Base-by-base conservation (phyloP, 164 flowering plant genomes). In the Tetrastigma voinierianum region DNA sequence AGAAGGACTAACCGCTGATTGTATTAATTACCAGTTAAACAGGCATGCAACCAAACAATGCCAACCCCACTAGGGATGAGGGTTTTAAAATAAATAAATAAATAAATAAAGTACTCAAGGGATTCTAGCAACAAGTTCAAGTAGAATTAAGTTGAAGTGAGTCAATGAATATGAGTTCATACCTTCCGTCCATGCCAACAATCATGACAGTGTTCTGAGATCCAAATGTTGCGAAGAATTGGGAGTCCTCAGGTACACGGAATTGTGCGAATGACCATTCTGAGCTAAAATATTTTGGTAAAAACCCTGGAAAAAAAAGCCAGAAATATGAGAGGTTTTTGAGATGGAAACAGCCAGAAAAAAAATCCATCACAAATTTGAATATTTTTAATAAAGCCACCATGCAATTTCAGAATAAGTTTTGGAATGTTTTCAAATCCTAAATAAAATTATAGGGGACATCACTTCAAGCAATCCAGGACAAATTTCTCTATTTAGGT, bases 241-340 rank as follows among this genome's bases (percentile, higher is more conserved):
- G 84, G 2, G 85, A 74, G 64, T 59, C 80, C 72, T 88, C 95
- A 19, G 86, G 90, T 47, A 94, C n/a, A n/a, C 79, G 93, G 69
- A 91, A 87, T 73, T 79, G 93, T 62, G 96, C n/a, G 81, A 94
- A 86, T 63, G 98, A 94, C 97, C 98, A 90, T 63, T 94, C 97
- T 3, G 97, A 94, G 76, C 95, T 91, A 64, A 94, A 94, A 67
- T 94, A 91, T 70, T 86, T 91, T 6, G 98, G 98, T 52, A 94
- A 67, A 23, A 94, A 82, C 52, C 96, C 97, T 90, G 88, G 17
- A 62, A 67, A 69, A n/a, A n/a, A 32, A 60, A 17, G 51, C 51
- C 15, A 64, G 61, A 51, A 56, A 17, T 1, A 68, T 44, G 61
- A 43, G 57, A 52, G 6, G 44, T 23, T 46, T 43, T n/a, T n/a